phyloP scores from a whole-genome alignment of 148 eudicot genomes.

The Oxyria digyna region DNA sequence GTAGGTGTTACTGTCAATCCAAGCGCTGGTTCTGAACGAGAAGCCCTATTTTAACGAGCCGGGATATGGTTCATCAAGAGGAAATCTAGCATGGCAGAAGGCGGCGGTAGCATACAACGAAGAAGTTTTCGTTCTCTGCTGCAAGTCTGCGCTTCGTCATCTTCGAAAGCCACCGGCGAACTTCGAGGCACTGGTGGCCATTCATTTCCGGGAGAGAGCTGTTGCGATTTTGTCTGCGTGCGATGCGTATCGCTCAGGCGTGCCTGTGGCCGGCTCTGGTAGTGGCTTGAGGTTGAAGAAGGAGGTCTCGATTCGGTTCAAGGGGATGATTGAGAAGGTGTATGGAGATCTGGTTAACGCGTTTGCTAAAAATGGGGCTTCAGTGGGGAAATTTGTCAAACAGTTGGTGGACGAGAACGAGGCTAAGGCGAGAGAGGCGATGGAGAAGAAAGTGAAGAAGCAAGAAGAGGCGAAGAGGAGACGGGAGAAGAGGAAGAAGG shows the following conservation, averaged over 20 bases:
- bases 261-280: not conserved
- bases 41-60: constrained; percentile 75
- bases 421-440: constrained; percentile 5
- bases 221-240: constrained; percentile 26
- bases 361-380: constrained; percentile 16
- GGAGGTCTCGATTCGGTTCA: constrained; percentile 18
- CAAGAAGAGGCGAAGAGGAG: not conserved
- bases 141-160: constrained; percentile 42
- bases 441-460: constrained; percentile 10
- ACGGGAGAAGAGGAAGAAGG: not conserved
- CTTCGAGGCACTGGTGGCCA: constrained; percentile 28
- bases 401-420: constrained; percentile 11
- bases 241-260: constrained; percentile 25
- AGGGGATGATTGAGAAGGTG: constrained; percentile 12
- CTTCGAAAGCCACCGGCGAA: constrained; percentile 31
- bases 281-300: not conserved
- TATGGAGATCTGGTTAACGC: constrained; percentile 20
- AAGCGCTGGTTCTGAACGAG: constrained; percentile 69
- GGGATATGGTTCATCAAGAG: constrained; percentile 13
- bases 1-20: constrained; percentile 68
- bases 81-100: constrained; percentile 17
- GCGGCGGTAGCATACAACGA: constrained; percentile 35
- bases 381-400: constrained; percentile 13
- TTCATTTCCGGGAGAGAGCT: constrained; percentile 29
- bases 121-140: constrained; percentile 26